Conservation (phyloP, 108 stramenopile genomes). For the Fragilariopsis cylindrus region DNA sequence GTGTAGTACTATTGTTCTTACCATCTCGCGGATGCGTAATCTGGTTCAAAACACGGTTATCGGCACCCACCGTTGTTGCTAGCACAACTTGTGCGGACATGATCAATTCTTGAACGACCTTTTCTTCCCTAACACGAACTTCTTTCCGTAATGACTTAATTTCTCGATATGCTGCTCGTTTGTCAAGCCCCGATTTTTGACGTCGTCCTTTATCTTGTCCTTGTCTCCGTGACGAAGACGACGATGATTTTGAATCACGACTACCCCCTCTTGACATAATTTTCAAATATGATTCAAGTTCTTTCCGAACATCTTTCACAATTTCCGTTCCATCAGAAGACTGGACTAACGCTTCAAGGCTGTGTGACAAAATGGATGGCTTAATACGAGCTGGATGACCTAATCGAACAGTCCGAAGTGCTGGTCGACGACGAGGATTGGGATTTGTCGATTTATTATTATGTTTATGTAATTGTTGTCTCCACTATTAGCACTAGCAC, state of each 20-base stretch:
- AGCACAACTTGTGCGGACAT: conserved; percentile 79
- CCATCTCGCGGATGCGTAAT: conserved; percentile 40
- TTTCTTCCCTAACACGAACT: conserved; percentile 85
- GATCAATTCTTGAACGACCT: conserved; percentile 83
- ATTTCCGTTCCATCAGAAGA: conserved; percentile 93
- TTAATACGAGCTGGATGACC: conserved; percentile 96
- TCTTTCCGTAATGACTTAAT: conserved; percentile 83
- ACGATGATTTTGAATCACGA: too few species aligned
- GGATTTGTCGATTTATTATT: neutral
- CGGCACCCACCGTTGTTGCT: conserved; percentile 90
- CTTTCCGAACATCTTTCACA: conserved; percentile 87
- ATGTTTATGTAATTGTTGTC: neutral
- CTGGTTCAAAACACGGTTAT: conserved; percentile 51
- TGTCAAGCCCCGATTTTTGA: conserved; percentile 29
- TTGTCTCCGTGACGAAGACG: conserved; percentile 17
- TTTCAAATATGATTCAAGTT: conserved; percentile 68
- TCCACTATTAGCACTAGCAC: neutral
- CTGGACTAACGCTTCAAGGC: conserved; percentile 91
- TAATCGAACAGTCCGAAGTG: conserved; percentile 80
- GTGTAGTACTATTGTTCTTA: neutral
- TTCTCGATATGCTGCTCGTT: conserved; percentile 68
- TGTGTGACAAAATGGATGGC: conserved; percentile 72
- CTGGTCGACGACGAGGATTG: neutral
- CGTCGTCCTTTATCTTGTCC: conserved; percentile 37
- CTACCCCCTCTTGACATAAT: conserved; percentile 9